These are phyloP conservation scores for Colletotrichum filicis DNA, from an alignment of 2,329 filamentous ascomycete species.

Conservation along the genomic window DNA sequence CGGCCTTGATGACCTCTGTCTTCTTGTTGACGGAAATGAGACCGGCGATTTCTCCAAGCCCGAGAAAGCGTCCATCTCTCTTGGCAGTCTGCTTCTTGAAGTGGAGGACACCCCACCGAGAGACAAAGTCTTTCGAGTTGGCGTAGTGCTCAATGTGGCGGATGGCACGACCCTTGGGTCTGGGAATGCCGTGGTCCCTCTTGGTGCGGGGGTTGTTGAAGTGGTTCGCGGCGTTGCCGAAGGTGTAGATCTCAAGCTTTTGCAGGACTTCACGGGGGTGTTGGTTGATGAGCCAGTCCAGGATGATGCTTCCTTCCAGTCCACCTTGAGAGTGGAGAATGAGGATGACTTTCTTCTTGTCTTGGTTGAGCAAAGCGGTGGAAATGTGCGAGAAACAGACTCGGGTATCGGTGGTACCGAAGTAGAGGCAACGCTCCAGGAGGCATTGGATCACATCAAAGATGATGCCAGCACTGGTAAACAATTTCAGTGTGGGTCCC, in stretches of 20 bases:
- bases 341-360: conserved; percentile 76
- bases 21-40: not conserved
- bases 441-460: conserved; percentile 84
- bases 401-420: conserved; percentile 75
- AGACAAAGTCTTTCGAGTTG: conserved; percentile 80
- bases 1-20: not conserved
- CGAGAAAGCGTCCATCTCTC: not conserved
- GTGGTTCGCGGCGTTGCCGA: conserved; percentile 82
- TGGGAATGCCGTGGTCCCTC: not conserved
- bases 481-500: not conserved
- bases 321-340: conserved; percentile 82
- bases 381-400: conserved; percentile 72
- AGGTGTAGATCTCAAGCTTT: conserved; percentile 82
- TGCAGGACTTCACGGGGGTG: conserved; percentile 71
- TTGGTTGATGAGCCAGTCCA: conserved; percentile 83
- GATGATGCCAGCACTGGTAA: conserved; percentile 65
- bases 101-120: conserved; percentile 78
- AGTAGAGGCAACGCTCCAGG: conserved; percentile 78
- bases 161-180: conserved; percentile 63
- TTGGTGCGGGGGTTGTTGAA: conserved; percentile 76
- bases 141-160: conserved; percentile 84
- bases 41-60: not conserved
- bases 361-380: conserved; percentile 68
- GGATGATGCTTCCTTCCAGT: conserved; percentile 76
- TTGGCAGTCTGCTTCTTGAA: conserved; percentile 51